Evolutionary conservation across 2,329 filamentous ascomycete species (phyloP).

Genomic region (Botryotinia convoluta): DNA sequence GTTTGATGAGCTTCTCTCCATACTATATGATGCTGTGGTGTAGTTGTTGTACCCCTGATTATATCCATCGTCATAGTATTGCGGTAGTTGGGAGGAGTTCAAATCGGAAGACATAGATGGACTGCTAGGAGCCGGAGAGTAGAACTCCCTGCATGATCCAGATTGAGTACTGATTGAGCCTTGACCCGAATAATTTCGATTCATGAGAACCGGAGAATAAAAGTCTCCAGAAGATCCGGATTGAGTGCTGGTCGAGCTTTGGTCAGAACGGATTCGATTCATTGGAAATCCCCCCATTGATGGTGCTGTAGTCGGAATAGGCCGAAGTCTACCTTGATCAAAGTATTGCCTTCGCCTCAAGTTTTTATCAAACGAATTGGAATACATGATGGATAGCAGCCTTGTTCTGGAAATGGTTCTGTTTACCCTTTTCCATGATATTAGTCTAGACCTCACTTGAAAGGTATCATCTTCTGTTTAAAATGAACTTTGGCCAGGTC

Average conservation of each 20-base stretch:
- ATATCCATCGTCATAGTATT: slow-evolving; percentile 1
- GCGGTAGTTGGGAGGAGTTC: background rate
- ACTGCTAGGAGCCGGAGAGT: slow-evolving; percentile 6
- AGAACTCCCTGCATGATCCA: background rate
- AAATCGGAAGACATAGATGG: slow-evolving; percentile 13
- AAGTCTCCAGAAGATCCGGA: slow-evolving; percentile 7
- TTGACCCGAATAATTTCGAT: slow-evolving; percentile 14
- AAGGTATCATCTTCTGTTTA: background rate
- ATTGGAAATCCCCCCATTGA: slow-evolving; percentile 10
- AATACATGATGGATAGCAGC: slow-evolving; percentile 6
- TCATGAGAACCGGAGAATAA: slow-evolving; percentile 14
- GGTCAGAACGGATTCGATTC: slow-evolving; percentile 17
- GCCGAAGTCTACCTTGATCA: background rate
- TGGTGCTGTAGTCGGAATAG: background rate
- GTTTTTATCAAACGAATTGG: background rate
- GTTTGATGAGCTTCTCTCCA: background rate
- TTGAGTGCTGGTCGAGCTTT: slow-evolving; percentile 19
- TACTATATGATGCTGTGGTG: background rate
- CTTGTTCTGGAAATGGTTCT: slow-evolving; percentile 14
- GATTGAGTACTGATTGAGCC: slow-evolving; percentile 19
- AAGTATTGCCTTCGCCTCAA: background rate
- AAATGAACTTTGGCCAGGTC: background rate
- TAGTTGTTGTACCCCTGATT: slow-evolving; percentile 2
- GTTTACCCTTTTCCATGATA: slow-evolving; percentile 12
- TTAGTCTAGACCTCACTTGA: slow-evolving; percentile 17